Conservation (phyloP, 352 stramenopile species). For the Phytophthora crassamura region DNA sequence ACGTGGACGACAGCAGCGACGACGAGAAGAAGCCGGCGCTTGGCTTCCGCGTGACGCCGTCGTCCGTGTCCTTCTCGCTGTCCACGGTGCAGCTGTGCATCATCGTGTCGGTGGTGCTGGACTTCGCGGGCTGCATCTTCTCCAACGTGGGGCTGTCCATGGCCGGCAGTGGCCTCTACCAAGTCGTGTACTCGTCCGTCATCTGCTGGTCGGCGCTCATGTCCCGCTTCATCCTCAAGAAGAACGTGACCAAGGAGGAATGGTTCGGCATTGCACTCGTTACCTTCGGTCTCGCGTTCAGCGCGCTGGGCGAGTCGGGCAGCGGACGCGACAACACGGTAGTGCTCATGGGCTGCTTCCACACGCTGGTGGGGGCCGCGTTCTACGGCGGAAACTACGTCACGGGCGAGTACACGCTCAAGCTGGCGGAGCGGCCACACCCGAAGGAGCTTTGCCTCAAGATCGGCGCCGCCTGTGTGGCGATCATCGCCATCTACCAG, state of each 20-base stretch:
- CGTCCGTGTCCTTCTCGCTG: constrained; percentile 49
- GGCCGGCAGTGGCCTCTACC: constrained; percentile 82
- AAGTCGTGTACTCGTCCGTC: constrained; percentile 87
- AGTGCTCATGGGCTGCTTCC: constrained; percentile 87
- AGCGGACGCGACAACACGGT: constrained; percentile 66
- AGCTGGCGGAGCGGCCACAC: constrained; percentile 74
- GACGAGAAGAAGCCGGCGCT: constrained; percentile 33
- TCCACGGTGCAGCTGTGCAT: constrained; percentile 73
- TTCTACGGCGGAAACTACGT: constrained; percentile 91
- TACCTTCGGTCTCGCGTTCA: constrained; percentile 86
- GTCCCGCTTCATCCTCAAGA: constrained; percentile 80
- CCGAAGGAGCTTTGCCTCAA: constrained; percentile 83
- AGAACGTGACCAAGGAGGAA: constrained; percentile 72
- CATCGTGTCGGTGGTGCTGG: constrained; percentile 71
- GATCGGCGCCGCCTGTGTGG: constrained; percentile 75
- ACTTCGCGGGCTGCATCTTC: constrained; percentile 88
- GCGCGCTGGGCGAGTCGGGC: constrained; percentile 73
- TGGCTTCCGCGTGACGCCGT: constrained; percentile 23
- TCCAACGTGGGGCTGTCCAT: constrained; percentile 85
- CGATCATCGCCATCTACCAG: constrained; percentile 83
- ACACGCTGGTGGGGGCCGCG: constrained; percentile 79
- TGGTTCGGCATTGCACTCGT: constrained; percentile 86
- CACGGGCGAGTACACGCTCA: constrained; percentile 82
- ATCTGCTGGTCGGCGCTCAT: constrained; percentile 89
- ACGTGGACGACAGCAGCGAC: constrained; percentile 16